Conservation (phyloP, 164 flowering plant genomes). For the Aristolochia fimbriata region DNA sequence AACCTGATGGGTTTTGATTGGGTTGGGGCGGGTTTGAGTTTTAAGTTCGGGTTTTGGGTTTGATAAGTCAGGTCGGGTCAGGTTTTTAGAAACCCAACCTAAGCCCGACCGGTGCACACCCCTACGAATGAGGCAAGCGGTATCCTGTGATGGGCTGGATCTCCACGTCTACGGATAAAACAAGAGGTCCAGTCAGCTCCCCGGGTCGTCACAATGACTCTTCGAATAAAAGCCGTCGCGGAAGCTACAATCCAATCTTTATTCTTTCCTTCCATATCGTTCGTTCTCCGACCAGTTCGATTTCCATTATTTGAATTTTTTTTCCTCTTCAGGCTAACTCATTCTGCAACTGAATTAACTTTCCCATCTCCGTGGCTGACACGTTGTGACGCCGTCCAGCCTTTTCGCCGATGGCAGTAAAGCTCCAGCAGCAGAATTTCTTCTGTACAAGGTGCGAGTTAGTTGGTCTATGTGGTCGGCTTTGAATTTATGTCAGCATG, state of each 20-base stretch:
- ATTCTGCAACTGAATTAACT: not conserved
- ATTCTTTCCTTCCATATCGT: not conserved
- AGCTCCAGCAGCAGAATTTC: constrained; percentile 6
- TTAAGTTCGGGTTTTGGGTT: too few species aligned
- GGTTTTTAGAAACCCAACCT: too few species aligned
- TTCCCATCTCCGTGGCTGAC: too few species aligned
- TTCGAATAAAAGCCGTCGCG: not conserved
- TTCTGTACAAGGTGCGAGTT: constrained; percentile 2
- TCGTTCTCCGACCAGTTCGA: not conserved
- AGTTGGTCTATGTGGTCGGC: not conserved
- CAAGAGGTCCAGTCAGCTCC: constrained; percentile 2
- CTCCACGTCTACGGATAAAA: constrained; percentile 3
- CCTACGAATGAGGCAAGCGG: not conserved
- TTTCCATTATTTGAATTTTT: not conserved
- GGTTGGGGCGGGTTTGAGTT: too few species aligned
- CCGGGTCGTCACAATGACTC: not conserved
- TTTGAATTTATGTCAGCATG: not conserved
- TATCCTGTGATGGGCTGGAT: not conserved
- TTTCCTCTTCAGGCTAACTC: not conserved
- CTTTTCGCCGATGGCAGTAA: not conserved
- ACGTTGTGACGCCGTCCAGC: too few species aligned
- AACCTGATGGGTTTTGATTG: too few species aligned
- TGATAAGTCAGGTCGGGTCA: too few species aligned
- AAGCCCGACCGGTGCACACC: too few species aligned
- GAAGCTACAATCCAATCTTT: not conserved